Percentiles rank a stretch among this genome's conserved stretches.
Conservation (phyloP, 2,329 filamentous ascomycete genomes). For the Fusarium algeriense region DNA sequence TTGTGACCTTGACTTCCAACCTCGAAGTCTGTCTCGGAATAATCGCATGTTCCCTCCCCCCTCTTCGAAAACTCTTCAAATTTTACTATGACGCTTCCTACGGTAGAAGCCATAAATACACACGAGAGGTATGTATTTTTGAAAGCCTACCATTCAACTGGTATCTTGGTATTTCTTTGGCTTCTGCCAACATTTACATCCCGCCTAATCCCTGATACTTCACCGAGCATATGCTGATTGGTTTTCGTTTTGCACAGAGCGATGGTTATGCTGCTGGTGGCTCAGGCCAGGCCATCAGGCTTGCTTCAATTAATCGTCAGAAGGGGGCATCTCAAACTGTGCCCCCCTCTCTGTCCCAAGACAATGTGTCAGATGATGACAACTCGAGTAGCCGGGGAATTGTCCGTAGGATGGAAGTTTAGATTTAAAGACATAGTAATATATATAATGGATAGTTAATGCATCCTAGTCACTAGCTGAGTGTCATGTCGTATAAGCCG, state of each 20-base stretch:
- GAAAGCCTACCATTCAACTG: too few species aligned
- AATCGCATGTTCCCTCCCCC: constrained; percentile 7
- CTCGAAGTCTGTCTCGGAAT: constrained; percentile 10
- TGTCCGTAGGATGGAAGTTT: not conserved
- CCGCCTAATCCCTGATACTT: too few species aligned
- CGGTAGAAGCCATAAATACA: not conserved
- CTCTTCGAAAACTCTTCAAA: constrained; percentile 6
- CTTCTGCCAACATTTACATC: too few species aligned
- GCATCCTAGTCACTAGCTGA: too few species aligned
- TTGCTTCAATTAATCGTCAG: not conserved
- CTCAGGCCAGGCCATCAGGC: not conserved
- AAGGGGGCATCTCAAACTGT: not conserved
- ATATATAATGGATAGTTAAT: too few species aligned
- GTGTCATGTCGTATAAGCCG: too few species aligned
- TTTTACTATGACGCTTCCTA: constrained; percentile 7
- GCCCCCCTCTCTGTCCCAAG: not conserved
- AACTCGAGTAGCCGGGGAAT: constrained; percentile 3
- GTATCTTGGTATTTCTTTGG: too few species aligned
- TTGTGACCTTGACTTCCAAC: constrained; percentile 11
- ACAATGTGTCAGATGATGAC: constrained; percentile 5
- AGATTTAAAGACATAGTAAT: too few species aligned
- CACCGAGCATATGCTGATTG: not conserved
- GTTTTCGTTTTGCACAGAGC: not conserved
- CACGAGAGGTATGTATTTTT: not conserved
- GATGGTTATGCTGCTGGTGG: not conserved